phyloP scores from a whole-genome alignment of 2,329 filamentous ascomycete species.

The Curvularia sp. region DNA sequence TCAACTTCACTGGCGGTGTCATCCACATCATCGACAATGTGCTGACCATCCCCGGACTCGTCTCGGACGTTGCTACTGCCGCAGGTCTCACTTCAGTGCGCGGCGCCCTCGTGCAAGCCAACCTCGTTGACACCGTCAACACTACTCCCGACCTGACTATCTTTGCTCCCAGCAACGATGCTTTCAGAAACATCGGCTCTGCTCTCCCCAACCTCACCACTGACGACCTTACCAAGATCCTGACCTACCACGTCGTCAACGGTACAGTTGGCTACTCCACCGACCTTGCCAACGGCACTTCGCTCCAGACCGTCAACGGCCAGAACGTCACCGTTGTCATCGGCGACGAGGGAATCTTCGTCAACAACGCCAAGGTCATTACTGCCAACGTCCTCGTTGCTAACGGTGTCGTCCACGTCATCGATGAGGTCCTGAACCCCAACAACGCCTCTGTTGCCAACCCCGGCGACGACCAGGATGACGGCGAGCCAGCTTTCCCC shows the following conservation, averaged over 20 bases:
- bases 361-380: conserved; percentile 55
- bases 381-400: conserved; percentile 53
- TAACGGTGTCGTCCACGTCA: conserved; percentile 59
- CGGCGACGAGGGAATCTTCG: conserved; percentile 47
- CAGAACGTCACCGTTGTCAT: conserved; percentile 52
- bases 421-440: conserved; percentile 65
- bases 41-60: conserved; percentile 49
- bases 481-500: conserved; percentile 61
- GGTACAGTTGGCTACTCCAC: conserved; percentile 63
- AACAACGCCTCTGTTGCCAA: conserved; percentile 56
- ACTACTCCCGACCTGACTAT: conserved; percentile 62
- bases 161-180: conserved; percentile 68
- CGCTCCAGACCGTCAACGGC: conserved; percentile 49
- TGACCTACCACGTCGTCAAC: conserved; percentile 70
- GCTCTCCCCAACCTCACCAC: conserved; percentile 57
- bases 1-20: conserved; percentile 55
- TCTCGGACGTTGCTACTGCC: conserved; percentile 41
- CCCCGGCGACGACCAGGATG: conserved; percentile 52
- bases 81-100: conserved; percentile 51
- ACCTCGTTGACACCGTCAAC: conserved; percentile 53
- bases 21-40: conserved; percentile 57
- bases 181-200: conserved; percentile 65
- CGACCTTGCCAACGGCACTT: conserved; percentile 52
- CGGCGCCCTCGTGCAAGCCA: conserved; percentile 51
- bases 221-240: conserved; percentile 59